Evolutionary conservation across 768 basidiomycete species (phyloP), one percentile per base, ranked within the genome.

Genomic region (Clavulina sp.): DNA sequence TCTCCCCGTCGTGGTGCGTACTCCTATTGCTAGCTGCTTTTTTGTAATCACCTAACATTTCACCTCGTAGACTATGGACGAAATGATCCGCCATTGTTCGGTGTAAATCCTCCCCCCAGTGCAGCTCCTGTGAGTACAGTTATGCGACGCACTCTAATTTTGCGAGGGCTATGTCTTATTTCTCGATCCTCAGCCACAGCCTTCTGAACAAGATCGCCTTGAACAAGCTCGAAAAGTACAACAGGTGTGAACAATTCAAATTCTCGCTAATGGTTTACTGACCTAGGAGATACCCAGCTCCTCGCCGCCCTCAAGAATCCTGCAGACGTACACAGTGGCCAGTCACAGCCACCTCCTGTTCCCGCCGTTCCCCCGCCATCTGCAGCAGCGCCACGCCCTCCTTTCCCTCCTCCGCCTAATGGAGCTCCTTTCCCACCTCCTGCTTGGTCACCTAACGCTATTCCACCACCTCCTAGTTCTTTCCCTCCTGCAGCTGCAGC

Each of bases 181-280:
- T n/a, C n/a, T n/a, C n/a, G n/a, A n/a, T n/a, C n/a, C n/a, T n/a
- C n/a, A n/a, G n/a, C n/a, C n/a, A n/a, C n/a, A n/a, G n/a, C n/a
- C n/a, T n/a, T n/a, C n/a, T n/a, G n/a, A n/a, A n/a, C n/a, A 89
- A 53, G 85, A 89, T 48, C 81, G 87, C 9, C 69, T 92, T 19
- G 88, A 92, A 60, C 84, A 89, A 70, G 86, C 87, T 5, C 76
- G 80, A 51, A 82, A 76, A 64, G 85, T 91, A 5, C 87, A 89
- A 61, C 83, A 87, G 59, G 76, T 78, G 53, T 9, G 64, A 57
- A 16, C 19, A 29, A 18, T 47, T 48, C 4, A 1, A 32, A 18
- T 13, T 28, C 21, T 32, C 29, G 4, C 23, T 44, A 23, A 49
- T 43, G 23, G 19, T 18, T 48, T 34, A 48, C 49, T 32, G 26